phyloP scores from a whole-genome alignment of 2,329 filamentous ascomycete genomes.

The Cladophialophora carrionii region DNA sequence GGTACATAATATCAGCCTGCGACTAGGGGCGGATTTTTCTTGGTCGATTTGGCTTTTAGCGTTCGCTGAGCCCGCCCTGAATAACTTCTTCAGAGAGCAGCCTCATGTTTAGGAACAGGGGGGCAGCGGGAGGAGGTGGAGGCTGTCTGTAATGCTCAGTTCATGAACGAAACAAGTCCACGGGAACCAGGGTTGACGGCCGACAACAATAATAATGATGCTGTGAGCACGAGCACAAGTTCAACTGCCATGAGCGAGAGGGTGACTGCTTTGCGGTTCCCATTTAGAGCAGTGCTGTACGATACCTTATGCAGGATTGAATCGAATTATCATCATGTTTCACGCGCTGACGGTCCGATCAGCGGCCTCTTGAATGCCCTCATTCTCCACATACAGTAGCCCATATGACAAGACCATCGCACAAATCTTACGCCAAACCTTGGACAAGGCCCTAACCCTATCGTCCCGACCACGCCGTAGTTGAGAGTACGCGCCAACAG shows the following conservation, averaged over 20 bases:
- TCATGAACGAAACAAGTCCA: background rate
- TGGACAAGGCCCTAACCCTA: background rate
- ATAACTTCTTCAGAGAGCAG: background rate
- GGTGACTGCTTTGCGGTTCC: background rate
- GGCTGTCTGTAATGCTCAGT: background rate
- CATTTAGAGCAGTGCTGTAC: background rate
- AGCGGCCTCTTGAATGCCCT: background rate
- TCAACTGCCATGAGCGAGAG: background rate
- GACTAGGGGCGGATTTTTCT: background rate
- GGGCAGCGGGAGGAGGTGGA: background rate
- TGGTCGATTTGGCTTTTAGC: conserved; percentile 1
- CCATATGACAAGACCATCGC: background rate
- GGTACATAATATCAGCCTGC: conserved; percentile 2
- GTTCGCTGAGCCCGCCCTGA: background rate
- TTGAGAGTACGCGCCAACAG: too few species aligned
- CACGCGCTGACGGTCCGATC: background rate
- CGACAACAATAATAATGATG: conserved; percentile 2
- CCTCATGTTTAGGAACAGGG: background rate
- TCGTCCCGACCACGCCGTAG: background rate
- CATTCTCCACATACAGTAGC: background rate
- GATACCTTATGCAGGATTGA: background rate
- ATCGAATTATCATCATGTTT: background rate
- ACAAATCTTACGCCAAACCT: background rate
- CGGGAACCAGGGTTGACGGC: conserved; percentile 14
- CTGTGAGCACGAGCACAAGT: background rate